Evolutionary conservation across 192 early-diverging fungal genomes (phyloP).

Genomic region (Rhizophlyctis rosea): DNA sequence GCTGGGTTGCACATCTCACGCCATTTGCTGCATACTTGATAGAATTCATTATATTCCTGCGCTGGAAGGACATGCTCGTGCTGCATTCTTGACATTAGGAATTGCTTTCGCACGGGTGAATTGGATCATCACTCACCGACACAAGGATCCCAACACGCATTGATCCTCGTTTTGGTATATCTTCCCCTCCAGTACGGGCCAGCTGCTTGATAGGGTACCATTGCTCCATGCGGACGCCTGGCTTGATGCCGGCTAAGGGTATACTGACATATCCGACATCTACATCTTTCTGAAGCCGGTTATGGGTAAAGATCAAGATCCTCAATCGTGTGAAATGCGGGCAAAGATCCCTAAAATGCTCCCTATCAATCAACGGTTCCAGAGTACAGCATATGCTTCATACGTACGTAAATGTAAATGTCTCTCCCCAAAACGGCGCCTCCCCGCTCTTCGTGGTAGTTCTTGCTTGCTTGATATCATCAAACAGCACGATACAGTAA

Average conservation of each 20-base stretch:
- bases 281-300: conserved; percentile 26
- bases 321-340: conserved; percentile 30
- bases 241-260: conserved; percentile 21
- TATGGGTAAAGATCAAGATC: conserved; percentile 32
- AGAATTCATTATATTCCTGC: conserved; percentile 26
- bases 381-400: not conserved
- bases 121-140: conserved; percentile 16
- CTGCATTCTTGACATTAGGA: too few relatives aligned
- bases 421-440: conserved; percentile 48
- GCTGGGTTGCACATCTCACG: not conserved
- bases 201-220: conserved; percentile 40
- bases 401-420: conserved; percentile 33
- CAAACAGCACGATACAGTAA: conserved; percentile 41
- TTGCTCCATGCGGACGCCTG: conserved; percentile 25
- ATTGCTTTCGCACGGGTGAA: too few relatives aligned
- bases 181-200: not conserved
- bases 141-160: conserved; percentile 32
- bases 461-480: conserved; percentile 42
- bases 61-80: conserved; percentile 36
- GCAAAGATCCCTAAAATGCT: conserved; percentile 33
- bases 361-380: conserved; percentile 6
- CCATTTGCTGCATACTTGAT: conserved; percentile 11
- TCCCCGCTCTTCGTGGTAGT: conserved; percentile 37
- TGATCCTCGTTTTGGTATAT: conserved; percentile 17
- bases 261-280: conserved; percentile 44